Base-by-base conservation (phyloP, 2,329 filamentous ascomycete genomes). In the Beauveria medogensis region DNA sequence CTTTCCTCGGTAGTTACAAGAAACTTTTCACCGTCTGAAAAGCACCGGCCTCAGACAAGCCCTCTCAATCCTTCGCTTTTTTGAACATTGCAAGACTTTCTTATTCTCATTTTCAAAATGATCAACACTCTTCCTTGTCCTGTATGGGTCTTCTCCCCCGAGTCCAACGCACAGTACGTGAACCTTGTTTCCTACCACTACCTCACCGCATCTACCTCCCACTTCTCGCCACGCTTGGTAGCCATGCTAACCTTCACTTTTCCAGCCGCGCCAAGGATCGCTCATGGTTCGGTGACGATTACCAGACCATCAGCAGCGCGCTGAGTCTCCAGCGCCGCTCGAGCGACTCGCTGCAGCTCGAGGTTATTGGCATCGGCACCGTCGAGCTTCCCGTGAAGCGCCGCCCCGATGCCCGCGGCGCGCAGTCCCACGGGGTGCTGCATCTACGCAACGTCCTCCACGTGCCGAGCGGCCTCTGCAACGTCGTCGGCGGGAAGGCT, bases 161-260 rank as follows among this genome's bases (percentile, higher is more conserved):
- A 55, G 30, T 61, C 62, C 30, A 61, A 63, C 60, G 58, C 61
- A 22, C 62, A 63, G 62, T 63, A 54, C n/a, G 61, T 56, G 10
- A 8, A 26, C 18, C 8, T n/a, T 14, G n/a, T 16, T 12, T 14
- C 30, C 26, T 28, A 3, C 24, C 20, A 40, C 9, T 22, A 3
- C n/a, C 5, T 41, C 41, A 16, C 16, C 20, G 14, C n/a, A 40
- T 40, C 16, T 28, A 7, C 14, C 12, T 48, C 3, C 20, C 44
- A 7, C 14, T 24, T 2, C 20, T 14, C 20, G n/a, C 41, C 41
- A n/a, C 18, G 8, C n/a, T 12, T 14, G 10, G 4, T n/a, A 24
- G 8, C 14, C 37, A 30, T 37, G 30, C 30, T 48, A 30, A 56
- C 46, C 46, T 20, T 3, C 10, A 5, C 28, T n/a, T 9, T 10